Evolutionary conservation across 495 filamentous ascomycete species (phyloP).

Genomic region (Clohesyomyces aquaticus): DNA sequence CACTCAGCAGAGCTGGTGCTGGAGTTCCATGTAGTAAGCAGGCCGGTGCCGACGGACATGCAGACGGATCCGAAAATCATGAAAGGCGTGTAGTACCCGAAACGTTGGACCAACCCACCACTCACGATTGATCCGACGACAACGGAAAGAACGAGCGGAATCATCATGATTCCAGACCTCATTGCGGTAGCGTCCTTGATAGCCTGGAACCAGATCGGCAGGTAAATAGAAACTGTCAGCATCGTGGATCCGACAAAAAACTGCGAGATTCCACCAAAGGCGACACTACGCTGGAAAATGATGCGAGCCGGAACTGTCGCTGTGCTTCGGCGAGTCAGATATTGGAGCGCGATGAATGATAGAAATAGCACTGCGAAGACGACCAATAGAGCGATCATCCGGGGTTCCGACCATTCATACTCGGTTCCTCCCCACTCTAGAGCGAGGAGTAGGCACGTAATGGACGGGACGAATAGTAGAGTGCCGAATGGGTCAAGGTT

Average conservation of each 20-base stretch:
- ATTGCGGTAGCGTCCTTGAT: conserved; percentile 33
- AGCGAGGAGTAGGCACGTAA: conserved; percentile 63
- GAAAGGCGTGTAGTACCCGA: conserved; percentile 81
- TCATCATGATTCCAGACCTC: conserved; percentile 30
- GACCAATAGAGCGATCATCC: conserved; percentile 50
- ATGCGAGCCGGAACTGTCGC: conserved; percentile 54
- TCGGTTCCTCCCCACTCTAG: conserved; percentile 66
- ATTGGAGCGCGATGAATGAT: conserved; percentile 57
- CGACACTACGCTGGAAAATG: conserved; percentile 51
- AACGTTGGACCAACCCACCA: conserved; percentile 62
- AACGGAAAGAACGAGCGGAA: conserved; percentile 32
- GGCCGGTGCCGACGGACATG: conserved; percentile 32
- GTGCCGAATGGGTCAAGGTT: conserved; percentile 60
- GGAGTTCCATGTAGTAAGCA: conserved; percentile 36
- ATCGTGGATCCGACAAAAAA: conserved; percentile 55
- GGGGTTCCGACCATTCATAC: conserved; percentile 55
- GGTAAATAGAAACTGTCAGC: conserved; percentile 53
- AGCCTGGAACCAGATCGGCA: conserved; percentile 42
- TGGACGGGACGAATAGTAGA: conserved; percentile 55
- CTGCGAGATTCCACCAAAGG: conserved; percentile 45
- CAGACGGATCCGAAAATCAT: conserved; percentile 32
- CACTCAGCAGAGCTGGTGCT: conserved; percentile 19
- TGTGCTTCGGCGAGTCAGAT: conserved; percentile 52
- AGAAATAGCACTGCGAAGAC: conserved; percentile 54
- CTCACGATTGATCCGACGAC: conserved; percentile 61